Conservation (phyloP, 75 land plant species). For the Picea glauca region DNA sequence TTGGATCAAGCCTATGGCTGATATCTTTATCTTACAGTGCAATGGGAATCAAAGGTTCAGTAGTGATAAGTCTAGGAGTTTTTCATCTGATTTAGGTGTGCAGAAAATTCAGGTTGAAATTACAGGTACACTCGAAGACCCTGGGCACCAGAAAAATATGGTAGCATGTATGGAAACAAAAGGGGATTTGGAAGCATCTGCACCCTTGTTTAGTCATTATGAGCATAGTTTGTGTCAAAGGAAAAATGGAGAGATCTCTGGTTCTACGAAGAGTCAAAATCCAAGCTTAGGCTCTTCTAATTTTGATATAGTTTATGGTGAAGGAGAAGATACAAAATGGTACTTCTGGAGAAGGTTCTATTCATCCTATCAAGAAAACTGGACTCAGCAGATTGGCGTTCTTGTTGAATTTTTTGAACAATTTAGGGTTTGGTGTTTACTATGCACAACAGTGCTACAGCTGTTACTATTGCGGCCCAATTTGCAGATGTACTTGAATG, state of each 20-base stretch:
- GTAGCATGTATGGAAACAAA: background rate
- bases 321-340: slow-evolving; percentile 16
- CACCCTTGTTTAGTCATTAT: background rate
- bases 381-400: slow-evolving; percentile 46
- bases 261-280: background rate
- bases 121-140: background rate
- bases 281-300: background rate
- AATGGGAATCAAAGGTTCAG: background rate
- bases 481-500: slow-evolving; percentile 72
- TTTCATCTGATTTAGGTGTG: background rate
- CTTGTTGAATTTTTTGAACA: slow-evolving; percentile 25
- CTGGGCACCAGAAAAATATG: slow-evolving; percentile 5
- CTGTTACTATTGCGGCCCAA: slow-evolving; percentile 42
- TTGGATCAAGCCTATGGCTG: slow-evolving; percentile 62
- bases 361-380: slow-evolving; percentile 13
- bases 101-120: background rate
- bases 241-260: background rate
- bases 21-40: slow-evolving; percentile 4
- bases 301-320: background rate
- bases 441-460: slow-evolving; percentile 45
- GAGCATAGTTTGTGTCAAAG: background rate
- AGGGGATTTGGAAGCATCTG: background rate
- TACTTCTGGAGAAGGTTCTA: background rate
- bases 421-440: slow-evolving; percentile 44
- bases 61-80: background rate